phyloP scores from a whole-genome alignment of 352 stramenopile genomes.

The Globisporangium acanthophoron region DNA sequence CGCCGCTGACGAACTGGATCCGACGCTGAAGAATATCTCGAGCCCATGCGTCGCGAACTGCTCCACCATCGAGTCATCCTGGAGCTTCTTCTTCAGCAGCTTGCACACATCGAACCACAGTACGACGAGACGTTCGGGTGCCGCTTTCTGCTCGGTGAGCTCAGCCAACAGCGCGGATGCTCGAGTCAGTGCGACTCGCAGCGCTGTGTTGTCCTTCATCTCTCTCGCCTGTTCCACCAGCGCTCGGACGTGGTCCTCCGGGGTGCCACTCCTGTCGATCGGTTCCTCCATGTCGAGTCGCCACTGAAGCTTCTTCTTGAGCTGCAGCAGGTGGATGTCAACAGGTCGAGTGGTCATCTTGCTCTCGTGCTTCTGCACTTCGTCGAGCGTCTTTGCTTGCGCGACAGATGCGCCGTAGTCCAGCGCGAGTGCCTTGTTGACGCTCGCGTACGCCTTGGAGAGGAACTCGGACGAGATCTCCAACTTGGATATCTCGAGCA shows the following conservation, averaged over 20 bases:
- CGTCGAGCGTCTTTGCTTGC: slow-evolving; percentile 23
- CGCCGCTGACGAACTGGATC: slow-evolving; percentile 6
- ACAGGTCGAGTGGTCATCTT: slow-evolving; percentile 39
- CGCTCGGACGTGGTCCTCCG: slow-evolving; percentile 38
- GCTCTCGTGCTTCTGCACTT: slow-evolving; percentile 19
- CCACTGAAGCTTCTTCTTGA: slow-evolving; percentile 57
- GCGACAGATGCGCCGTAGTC: slow-evolving; percentile 45
- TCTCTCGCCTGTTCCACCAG: slow-evolving; percentile 78
- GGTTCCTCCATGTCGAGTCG: slow-evolving; percentile 46
- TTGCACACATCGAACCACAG: slow-evolving; percentile 43
- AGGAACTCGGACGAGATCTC: slow-evolving; percentile 84
- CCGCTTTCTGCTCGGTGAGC: neutral
- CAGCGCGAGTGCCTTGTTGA: slow-evolving; percentile 49
- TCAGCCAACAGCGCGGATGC: neutral
- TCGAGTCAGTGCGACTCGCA: neutral
- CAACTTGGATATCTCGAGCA: slow-evolving; percentile 84
- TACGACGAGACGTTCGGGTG: slow-evolving; percentile 25
- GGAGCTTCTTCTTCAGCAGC: slow-evolving; percentile 38
- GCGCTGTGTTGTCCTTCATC: slow-evolving; percentile 28
- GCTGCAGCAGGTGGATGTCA: slow-evolving; percentile 60
- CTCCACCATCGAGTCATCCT: slow-evolving; percentile 24
- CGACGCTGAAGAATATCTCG: slow-evolving; percentile 28
- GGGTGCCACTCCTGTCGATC: slow-evolving; percentile 17
- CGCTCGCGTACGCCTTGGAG: slow-evolving; percentile 63
- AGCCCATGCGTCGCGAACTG: slow-evolving; percentile 25